Evolutionary conservation across 768 basidiomycete genomes (phyloP).

Genomic region (Agaricus subrufescens): DNA sequence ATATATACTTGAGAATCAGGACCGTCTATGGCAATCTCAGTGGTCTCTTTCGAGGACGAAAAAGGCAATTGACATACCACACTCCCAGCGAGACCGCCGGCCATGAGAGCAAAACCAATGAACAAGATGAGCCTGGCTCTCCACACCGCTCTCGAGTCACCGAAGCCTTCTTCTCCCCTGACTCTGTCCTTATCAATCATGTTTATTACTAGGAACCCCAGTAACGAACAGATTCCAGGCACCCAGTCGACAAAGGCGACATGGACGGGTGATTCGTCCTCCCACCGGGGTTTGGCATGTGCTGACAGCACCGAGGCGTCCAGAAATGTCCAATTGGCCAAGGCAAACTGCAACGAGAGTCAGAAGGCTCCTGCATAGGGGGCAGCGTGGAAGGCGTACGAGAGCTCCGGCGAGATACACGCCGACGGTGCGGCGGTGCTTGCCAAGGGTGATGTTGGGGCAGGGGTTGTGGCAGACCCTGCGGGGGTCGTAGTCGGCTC

Average conservation of each 20-base stretch:
- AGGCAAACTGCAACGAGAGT: conserved; percentile 64
- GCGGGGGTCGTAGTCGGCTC: conserved; percentile 79
- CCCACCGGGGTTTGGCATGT: conserved; percentile 74
- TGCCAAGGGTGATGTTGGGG: conserved; percentile 70
- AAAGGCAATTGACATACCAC: conserved; percentile 55
- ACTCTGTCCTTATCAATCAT: conserved; percentile 93
- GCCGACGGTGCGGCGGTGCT: conserved; percentile 75
- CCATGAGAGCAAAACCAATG: conserved; percentile 95
- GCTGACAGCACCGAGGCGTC: conserved; percentile 90
- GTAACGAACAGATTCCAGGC: conserved; percentile 88
- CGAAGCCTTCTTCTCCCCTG: conserved; percentile 72
- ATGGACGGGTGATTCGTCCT: conserved; percentile 58
- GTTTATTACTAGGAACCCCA: conserved; percentile 91
- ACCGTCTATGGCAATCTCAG: conserved; percentile 54
- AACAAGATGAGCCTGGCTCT: conserved; percentile 87
- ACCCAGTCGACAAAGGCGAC: conserved; percentile 96
- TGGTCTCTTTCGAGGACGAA: not conserved
- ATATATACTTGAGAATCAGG: conserved; percentile 85
- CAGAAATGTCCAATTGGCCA: conserved; percentile 93
- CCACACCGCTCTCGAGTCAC: conserved; percentile 85
- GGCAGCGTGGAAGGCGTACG: conserved; percentile 45
- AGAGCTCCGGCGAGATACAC: conserved; percentile 91
- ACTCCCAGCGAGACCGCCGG: conserved; percentile 95
- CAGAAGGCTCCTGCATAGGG: not conserved
- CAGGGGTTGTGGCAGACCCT: conserved; percentile 86